Evolutionary conservation across 208 protist genomes (phyloP), one percentile per base, ranked within the genome.

Genomic region (Tritrichomonas foetus): DNA sequence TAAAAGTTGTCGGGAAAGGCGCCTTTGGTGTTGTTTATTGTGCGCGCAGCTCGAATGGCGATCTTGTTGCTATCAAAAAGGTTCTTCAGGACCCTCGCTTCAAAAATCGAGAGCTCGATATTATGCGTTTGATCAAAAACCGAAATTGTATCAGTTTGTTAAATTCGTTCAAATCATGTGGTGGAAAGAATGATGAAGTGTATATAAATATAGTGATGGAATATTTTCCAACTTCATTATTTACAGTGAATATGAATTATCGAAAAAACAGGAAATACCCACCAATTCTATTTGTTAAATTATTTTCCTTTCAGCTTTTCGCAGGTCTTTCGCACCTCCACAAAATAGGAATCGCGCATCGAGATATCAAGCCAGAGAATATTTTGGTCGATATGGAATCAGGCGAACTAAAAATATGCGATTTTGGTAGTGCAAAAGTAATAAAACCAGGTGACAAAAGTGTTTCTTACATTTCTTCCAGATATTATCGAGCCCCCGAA

Each of bases 191-290:
- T 33, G 47, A 98, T 36, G 98, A 98, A 92, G 93, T 98, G 22
- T 99, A 99, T 94, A 96, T 99, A 8, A 98, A 99, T 96, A 96
- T 99, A n/a, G 98, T 99, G 16, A 97, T 99, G 95, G 98, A 99
- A 92, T 99, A 98, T 96, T 95, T 99, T 0, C 99, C 99, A 2
- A 96, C 98, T 61, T 99, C 99, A 93, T 95, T 99, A 2, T 97
- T 97, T 93, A 95, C 95, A n/a, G 94, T 99, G 33, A 95, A 97
- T 27, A 95, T 96, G 55, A 95, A 97, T 94, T 99, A 98, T 95
- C 97, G 96, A 93, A 98, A 98, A 92, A 55, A 94, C 33, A 41
- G 30, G 33, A 8, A n/a, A 39, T 89, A 61, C 57, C 41, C 47
- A 55, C 78, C 47, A 11, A 53, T 57, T 89, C 36, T 89, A 11